These are phyloP conservation scores for Bolboschoenoplectus hybrid DNA, from an alignment of 202 grass and related monocot genomes.

Conservation along the genomic window DNA sequence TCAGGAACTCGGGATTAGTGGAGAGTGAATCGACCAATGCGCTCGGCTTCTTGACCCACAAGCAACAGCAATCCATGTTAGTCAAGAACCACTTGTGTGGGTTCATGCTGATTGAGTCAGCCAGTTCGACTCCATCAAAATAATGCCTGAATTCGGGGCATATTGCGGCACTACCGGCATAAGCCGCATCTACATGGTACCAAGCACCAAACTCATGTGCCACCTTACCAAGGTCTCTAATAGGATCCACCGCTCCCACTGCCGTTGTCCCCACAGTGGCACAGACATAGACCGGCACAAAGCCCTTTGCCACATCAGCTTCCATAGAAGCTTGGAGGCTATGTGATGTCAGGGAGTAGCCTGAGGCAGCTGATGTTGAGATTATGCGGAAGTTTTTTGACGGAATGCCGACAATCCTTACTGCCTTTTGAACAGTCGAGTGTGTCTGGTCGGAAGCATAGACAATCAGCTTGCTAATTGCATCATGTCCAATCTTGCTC, in stretches of 20 bases:
- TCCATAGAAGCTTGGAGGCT: conserved; percentile 13
- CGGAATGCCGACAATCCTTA: conserved; percentile 49
- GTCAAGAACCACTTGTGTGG: conserved; percentile 72
- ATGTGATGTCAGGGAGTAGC: conserved; percentile 24
- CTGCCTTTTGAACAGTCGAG: conserved; percentile 51
- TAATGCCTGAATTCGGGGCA: conserved; percentile 48
- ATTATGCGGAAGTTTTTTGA: conserved; percentile 52
- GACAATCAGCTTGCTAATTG: conserved; percentile 48
- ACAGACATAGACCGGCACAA: conserved; percentile 47
- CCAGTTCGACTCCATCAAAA: conserved; percentile 56
- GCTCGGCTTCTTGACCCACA: conserved; percentile 42
- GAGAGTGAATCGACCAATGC: conserved; percentile 40
- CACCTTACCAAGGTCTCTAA: conserved; percentile 46
- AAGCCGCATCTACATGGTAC: conserved; percentile 56
- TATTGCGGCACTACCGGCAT: conserved; percentile 49
- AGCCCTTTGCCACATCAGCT: conserved; percentile 34
- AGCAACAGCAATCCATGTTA: conserved; percentile 65
- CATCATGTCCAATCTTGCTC: conserved; percentile 37
- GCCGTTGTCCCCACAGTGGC: conserved; percentile 52
- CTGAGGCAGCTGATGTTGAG: conserved; percentile 9
- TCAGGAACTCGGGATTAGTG: conserved; percentile 44
- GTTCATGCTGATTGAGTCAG: conserved; percentile 66
- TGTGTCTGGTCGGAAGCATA: conserved; percentile 76
- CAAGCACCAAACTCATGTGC: conserved; percentile 47
- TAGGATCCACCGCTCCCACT: conserved; percentile 41